Evolutionary conservation across 1,284 basidiomycete genomes (phyloP).

Genomic region (Boletellus deceptivus): DNA sequence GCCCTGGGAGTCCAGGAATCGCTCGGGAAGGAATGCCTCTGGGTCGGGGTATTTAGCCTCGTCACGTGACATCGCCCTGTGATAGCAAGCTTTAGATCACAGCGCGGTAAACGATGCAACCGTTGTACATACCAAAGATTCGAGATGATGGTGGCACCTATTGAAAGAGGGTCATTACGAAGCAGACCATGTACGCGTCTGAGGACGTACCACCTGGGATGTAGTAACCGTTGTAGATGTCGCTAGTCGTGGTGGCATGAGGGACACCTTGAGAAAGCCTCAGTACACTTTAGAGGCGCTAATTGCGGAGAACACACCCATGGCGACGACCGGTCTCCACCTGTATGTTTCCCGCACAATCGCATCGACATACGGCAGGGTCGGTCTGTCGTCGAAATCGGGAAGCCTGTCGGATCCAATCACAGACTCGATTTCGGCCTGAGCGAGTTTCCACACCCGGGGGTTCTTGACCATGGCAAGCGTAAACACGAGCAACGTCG

Average conservation of each 20-base stretch:
- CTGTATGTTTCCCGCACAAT: conserved; percentile 37
- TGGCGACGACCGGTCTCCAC: conserved; percentile 16
- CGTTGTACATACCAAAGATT: neutral
- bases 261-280: conserved; percentile 3
- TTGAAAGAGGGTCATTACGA: neutral
- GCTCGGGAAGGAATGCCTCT: neutral
- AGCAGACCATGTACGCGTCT: too few relatives aligned
- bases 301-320: too few relatives aligned
- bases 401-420: conserved; percentile 31
- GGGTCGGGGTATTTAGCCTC: neutral
- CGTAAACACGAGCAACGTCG: conserved; percentile 24
- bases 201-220: conserved; percentile 13
- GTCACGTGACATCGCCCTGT: neutral
- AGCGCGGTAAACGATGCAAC: neutral
- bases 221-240: conserved; percentile 18
- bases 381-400: conserved; percentile 35
- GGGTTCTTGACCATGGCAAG: conserved; percentile 1
- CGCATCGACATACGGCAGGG: conserved; percentile 38
- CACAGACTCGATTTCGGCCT: neutral
- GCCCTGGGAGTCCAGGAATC: neutral
- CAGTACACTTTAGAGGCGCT: too few relatives aligned
- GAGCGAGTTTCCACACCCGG: neutral
- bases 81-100: neutral
- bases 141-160: neutral
- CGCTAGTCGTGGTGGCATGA: conserved; percentile 6